A percentile compares a stretch with the other conserved stretches of the same genome.
These are phyloP conservation scores for Eutrema salsugineum DNA, from an alignment of 441 rosid species.

Conservation along the genomic window DNA sequence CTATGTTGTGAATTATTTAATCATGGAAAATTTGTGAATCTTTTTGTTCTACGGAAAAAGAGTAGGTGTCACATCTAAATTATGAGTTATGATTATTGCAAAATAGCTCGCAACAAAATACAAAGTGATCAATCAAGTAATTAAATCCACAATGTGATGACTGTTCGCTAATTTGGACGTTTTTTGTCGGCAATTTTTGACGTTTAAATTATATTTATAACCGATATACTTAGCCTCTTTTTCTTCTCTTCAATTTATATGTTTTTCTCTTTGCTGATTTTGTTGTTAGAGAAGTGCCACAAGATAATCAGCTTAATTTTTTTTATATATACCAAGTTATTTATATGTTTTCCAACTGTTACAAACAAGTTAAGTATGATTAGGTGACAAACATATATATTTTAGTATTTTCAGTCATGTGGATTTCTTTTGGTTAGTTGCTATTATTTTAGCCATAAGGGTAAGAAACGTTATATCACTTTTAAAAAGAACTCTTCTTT, in stretches of 20 bases:
- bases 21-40: conserved; percentile 3
- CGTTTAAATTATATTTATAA: background rate
- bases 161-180: conserved; percentile 18
- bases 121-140: background rate
- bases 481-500: background rate
- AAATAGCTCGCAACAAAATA: background rate
- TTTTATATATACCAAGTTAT: background rate
- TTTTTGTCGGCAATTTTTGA: conserved; percentile 26
- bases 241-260: background rate
- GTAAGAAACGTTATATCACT: background rate
- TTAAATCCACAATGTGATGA: conserved; percentile 1
- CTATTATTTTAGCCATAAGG: background rate
- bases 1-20: conserved; percentile 9
- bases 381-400: background rate
- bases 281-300: background rate
- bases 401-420: conserved; percentile 1
- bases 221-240: background rate
- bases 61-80: conserved; percentile 27
- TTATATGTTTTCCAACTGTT: background rate
- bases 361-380: background rate
- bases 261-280: background rate
- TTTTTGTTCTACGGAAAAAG: background rate
- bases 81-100: conserved; percentile 19
- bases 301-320: background rate
- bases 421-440: background rate